Conservation (phyloP, 768 basidiomycete genomes). For the Suillus subaureus region DNA sequence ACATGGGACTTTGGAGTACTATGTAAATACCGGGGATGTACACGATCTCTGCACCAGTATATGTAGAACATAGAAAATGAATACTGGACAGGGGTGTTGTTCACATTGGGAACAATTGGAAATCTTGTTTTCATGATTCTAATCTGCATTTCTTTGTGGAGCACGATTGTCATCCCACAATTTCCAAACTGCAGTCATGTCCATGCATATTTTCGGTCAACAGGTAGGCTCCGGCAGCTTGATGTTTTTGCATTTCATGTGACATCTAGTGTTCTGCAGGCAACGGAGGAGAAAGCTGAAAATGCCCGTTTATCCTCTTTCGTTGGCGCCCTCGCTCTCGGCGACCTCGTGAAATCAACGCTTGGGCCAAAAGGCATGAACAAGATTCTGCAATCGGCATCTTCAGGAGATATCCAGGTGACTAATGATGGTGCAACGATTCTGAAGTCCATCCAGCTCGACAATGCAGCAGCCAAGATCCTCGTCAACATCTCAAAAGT, state of each 20-base stretch:
- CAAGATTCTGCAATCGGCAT: conserved; percentile 94
- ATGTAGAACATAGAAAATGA: background rate
- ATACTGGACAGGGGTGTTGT: background rate
- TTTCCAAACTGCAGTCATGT: conserved; percentile 41
- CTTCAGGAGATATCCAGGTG: conserved; percentile 91
- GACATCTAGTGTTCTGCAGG: conserved; percentile 43
- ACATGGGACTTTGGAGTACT: conserved; percentile 15
- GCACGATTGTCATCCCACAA: background rate
- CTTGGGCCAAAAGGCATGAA: conserved; percentile 99
- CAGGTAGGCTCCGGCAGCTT: conserved; percentile 42
- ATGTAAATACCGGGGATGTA: conserved; percentile 11
- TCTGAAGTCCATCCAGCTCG: conserved; percentile 94
- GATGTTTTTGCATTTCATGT: background rate
- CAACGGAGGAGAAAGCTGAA: conserved; percentile 94
- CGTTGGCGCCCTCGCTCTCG: conserved; percentile 94
- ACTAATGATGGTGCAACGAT: conserved; percentile 99
- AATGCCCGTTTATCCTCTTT: conserved; percentile 98
- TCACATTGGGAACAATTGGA: background rate
- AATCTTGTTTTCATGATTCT: background rate
- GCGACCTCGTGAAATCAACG: conserved; percentile 98
- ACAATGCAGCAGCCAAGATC: conserved; percentile 99
- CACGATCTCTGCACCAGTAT: background rate
- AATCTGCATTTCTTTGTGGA: background rate
- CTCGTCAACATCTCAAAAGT: conserved; percentile 99
- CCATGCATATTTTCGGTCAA: conserved; percentile 71